Conservation (phyloP, 495 filamentous ascomycete species). For the Penicillium longicatenatum region DNA sequence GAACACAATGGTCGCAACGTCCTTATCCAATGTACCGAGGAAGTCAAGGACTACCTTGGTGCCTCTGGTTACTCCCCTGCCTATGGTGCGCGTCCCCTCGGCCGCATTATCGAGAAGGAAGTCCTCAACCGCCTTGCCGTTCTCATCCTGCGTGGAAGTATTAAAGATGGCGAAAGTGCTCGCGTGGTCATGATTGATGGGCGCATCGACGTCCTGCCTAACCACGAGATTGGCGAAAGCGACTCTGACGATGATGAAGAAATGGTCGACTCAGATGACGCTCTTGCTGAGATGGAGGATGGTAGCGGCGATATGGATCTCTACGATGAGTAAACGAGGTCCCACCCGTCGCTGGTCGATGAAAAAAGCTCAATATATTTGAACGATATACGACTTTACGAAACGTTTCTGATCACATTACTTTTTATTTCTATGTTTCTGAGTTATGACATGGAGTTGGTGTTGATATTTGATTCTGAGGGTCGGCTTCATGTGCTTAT, state of each 20-base stretch:
- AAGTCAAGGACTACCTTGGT: constrained; percentile 89
- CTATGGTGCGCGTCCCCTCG: constrained; percentile 88
- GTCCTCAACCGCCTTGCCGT: constrained; percentile 91
- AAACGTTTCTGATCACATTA: background rate
- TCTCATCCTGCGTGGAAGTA: constrained; percentile 78
- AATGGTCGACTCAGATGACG: constrained; percentile 69
- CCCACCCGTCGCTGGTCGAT: no score
- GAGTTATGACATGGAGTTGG: background rate
- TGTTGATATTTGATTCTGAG: background rate
- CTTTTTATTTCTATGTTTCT: background rate
- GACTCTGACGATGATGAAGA: constrained; percentile 66
- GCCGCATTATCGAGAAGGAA: constrained; percentile 91
- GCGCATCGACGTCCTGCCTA: constrained; percentile 76
- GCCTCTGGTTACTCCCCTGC: constrained; percentile 87
- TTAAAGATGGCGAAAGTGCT: constrained; percentile 83
- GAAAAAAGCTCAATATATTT: no score
- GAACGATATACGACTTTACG: background rate
- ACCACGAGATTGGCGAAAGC: constrained; percentile 63
- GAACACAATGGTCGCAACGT: constrained; percentile 79
- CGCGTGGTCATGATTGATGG: constrained; percentile 74
- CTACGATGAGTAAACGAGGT: constrained; percentile 62
- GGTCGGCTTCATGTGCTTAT: background rate
- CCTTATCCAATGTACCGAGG: constrained; percentile 69
- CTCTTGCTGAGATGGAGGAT: constrained; percentile 66
- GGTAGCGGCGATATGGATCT: constrained; percentile 69